Conservation (phyloP, 345 rosid genomes). For the Rhodamnia rubescens region DNA sequence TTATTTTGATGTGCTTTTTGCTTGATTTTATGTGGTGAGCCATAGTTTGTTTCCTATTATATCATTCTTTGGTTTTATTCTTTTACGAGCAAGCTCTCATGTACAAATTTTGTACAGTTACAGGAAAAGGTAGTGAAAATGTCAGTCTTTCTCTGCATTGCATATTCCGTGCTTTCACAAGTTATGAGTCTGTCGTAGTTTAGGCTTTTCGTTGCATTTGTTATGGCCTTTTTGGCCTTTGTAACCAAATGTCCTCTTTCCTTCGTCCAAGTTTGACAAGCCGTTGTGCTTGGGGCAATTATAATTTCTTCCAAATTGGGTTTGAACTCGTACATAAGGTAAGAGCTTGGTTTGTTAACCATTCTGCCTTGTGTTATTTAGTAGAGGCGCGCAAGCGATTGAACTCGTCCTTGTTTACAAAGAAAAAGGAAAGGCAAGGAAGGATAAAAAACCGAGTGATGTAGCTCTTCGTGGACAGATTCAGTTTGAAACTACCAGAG, state of each 20-base stretch:
- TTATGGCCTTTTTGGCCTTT: neutral
- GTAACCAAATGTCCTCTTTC: neutral
- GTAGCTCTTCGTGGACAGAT: neutral
- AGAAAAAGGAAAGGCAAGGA: neutral
- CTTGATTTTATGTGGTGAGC: neutral
- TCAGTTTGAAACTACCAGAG: neutral
- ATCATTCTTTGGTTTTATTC: conserved; percentile 22
- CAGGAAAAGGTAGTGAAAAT: neutral
- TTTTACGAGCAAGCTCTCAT: conserved; percentile 1
- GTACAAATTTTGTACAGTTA: conserved; percentile 15
- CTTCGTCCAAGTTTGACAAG: neutral
- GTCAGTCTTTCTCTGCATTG: neutral
- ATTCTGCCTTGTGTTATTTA: neutral
- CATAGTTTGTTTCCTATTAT: neutral
- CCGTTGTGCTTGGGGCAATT: neutral
- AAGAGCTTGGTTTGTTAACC: neutral
- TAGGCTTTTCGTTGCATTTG: neutral
- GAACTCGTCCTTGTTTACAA: neutral
- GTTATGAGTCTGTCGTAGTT: neutral
- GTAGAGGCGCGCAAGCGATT: neutral
- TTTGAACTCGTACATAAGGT: neutral
- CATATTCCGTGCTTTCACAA: neutral
- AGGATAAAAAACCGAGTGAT: neutral
- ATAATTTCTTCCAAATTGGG: neutral
- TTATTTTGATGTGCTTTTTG: neutral